Evolutionary conservation across 805 yeast genomes (phyloP).

Genomic region (Wickerhamomyces ciferrii): DNA sequence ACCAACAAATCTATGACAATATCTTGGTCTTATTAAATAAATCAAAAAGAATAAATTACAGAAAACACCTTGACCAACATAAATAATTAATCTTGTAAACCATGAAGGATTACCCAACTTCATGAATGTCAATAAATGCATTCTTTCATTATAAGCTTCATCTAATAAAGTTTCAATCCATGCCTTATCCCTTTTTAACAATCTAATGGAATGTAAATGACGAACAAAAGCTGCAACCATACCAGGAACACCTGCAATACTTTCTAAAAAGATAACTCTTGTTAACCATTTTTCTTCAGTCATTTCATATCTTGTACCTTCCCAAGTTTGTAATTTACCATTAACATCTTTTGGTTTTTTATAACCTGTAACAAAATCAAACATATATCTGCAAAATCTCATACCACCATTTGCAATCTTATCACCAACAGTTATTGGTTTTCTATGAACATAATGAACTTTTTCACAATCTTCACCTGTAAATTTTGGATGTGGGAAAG

Average conservation of each 20-base stretch:
- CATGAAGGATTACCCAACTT: conserved; percentile 58
- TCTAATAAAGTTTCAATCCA: conserved; percentile 72
- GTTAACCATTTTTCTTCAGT: conserved; percentile 61
- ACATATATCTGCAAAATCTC: conserved; percentile 38
- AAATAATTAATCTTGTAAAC: conserved; percentile 48
- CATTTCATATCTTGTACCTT: conserved; percentile 41
- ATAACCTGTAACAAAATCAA: conserved; percentile 64
- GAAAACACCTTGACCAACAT: conserved; percentile 67
- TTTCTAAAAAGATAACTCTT: conserved; percentile 57
- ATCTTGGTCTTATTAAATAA: conserved; percentile 53
- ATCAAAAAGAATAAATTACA: conserved; percentile 57
- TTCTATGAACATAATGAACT: conserved; percentile 47
- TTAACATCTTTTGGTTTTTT: conserved; percentile 42
- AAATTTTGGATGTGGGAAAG: conserved; percentile 41
- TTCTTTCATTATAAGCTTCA: conserved; percentile 75
- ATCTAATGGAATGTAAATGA: conserved; percentile 58
- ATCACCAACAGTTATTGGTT: conserved; percentile 43
- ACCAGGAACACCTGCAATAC: conserved; percentile 79
- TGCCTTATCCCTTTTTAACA: conserved; percentile 61
- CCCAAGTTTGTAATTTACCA: conserved; percentile 25
- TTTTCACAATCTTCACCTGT: conserved; percentile 29
- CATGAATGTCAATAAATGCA: conserved; percentile 68
- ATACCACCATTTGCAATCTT: conserved; percentile 45
- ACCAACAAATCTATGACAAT: conserved; percentile 74
- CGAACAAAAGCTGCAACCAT: conserved; percentile 70